Base-by-base conservation (phyloP, 805 yeast genomes). In the Myxozyma kluyveri region DNA sequence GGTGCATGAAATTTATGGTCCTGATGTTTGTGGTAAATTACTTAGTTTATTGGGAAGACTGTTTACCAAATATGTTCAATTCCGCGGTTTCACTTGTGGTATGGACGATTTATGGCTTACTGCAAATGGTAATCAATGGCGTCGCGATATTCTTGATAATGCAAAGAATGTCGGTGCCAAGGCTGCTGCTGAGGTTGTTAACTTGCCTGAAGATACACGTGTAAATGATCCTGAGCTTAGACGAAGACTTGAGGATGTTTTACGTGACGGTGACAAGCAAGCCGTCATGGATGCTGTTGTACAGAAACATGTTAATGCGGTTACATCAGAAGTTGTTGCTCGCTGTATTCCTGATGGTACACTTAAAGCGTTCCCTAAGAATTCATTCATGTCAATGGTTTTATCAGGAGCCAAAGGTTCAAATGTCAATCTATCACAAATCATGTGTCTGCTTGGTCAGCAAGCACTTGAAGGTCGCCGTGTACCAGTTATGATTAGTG, bases 351-450 rank as follows among this genome's bases (percentile, higher is more conserved):
- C 99, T 42, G 91, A 75, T 36, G 98, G 98, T 66, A 88, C 97
- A 1, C 86, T 88, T 86, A 93, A 93, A 72, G 77, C 83, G 67
- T 93, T 93, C 78, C 99, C 99, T 12, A 78, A 84, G 72, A 93
- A 93, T 72, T 82, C 96, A 35, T 93, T 93, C 98, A 99, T 93
- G 77, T 83, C 96, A 35, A 93, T 93, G 99, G 98, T 99, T 2
- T 75, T 93, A 42, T 91, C 98, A 40, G 99, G 99, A 71, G 99
- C 99, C 56, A 93, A 93, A 74, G 99, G 99, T 67, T 93, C 99
- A 24, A 88, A 87, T 63, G 99, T 93, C 61, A 93, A 93, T 66
- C 98, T 93, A 61, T 91, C 99, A 36, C 99, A 93, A 75, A 95
- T 93, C 73, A 95, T 95, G 99, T 93, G 99, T 81, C 77, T 95